Base-by-base conservation (phyloP, 257 asterid genomes). In the Gentiana macrophylla region DNA sequence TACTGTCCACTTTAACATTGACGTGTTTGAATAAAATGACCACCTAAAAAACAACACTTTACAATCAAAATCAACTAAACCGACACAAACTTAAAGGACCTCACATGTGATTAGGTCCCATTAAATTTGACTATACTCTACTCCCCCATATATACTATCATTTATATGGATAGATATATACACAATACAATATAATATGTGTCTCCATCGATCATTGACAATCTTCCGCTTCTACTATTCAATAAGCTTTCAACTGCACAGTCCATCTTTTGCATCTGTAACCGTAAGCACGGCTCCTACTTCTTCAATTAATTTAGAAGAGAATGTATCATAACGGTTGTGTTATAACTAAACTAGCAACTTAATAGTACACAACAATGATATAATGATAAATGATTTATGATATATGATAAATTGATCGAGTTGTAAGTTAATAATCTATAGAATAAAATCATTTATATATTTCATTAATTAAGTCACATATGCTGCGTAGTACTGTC, bases 81-180 rank as follows among this genome's bases (percentile, higher is more conserved):
- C 83, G 82, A 76, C 81, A 75, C 62, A 63, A 15, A 61, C 36
- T 69, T 82, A 75, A 77, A 79, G 79, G 77, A 35, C 64, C 66
- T 85, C 95, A 80, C 97, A 80, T 79, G 94, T 72, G 80, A 66
- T 79, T 70, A 73, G 94, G 94, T 73, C 73, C 81, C 84, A 65
- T 55, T 57, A 72, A 67, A 56, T 71, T 60, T 61, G 74, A 71
- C 71, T 53, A 24, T 24, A 24, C 24, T 24, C 24, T 24, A 24
- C 24, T 24, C 1, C 24, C 24, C 24, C 24, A 24, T 24, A 24
- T 24, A 24, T 24, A 24, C 24, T 24, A 24, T 24, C 24, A 24
- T 24, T 24, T 24, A 24, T 47, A n/a, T 51, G 60, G 61, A 34
- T 43, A 37, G 54, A 37, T 52, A 45, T 50, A 6, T 15, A 62